Base-by-base conservation (phyloP, 176 grass and related monocot genomes). In the Poa annua region DNA sequence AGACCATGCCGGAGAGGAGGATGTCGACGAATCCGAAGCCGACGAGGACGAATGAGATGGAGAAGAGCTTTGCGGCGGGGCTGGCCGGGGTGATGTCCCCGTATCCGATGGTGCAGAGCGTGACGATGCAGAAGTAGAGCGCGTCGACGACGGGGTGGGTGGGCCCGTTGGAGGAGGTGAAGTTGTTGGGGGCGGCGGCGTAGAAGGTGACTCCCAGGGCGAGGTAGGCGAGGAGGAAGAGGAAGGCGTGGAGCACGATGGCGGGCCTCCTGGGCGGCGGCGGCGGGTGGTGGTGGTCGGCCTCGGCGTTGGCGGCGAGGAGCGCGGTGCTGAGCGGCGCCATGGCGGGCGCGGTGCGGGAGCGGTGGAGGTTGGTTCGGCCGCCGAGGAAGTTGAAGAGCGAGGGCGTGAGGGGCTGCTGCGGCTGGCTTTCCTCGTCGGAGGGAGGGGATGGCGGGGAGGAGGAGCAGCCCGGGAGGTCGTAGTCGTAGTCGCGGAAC, bases 111-210 rank as follows among this genome's bases (percentile, higher is more conserved):
- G 96, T 98, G 84, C 96, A 98, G 92, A 98, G 94, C 51, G 96
- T 98, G 26, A 98, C 96, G 76, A 98, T 98, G 67, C 92, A 98
- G 87, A 98, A 98, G 78, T 98, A 98, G 38, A 98, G 89, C 1
- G 96, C 96, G 88, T 98, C 96, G 34, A 89, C 92, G 34, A 98
- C 76, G 17, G 95, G 95, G 83, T 97, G 88, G 11, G 96, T 98
- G 17, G 91, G 70, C 39, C 83, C 81, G 1, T 70, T 78, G 0
- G 86, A 83, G 33, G 88, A 85, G 6, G 59, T 49, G 83, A 98
- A 98, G 71, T 88, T 92, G 22, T 22, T 16, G 1, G 90, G 96
- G 24, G 71, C 65, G n/a, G 88, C 84, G 39, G 92, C 82, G 71
- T 93, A 98, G 84, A 98, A 88, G 24, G 86, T 66, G n/a, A 98